A percentile compares a stretch with the other conserved stretches of the same genome.
Conservation (phyloP, 441 rosid genomes). For the Brassica hybrid region DNA sequence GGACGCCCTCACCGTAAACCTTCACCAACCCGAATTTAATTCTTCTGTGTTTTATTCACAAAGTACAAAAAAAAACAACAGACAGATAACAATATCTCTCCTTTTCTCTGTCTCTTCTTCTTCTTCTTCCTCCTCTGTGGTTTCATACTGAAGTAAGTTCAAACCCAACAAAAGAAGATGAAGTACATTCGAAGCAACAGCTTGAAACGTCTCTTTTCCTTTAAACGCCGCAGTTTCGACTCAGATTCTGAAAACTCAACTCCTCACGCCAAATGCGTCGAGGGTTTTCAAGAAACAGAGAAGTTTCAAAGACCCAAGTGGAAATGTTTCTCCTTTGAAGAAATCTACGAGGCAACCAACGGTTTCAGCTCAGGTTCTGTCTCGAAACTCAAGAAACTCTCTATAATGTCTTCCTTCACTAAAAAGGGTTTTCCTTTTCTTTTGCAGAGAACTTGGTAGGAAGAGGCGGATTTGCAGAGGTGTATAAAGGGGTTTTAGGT, state of each 20-base stretch:
- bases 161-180: slow-evolving; percentile 45
- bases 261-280: slow-evolving; percentile 35
- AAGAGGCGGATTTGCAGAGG: slow-evolving; percentile 96
- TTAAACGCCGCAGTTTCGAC: slow-evolving; percentile 66
- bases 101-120: slow-evolving; percentile 30
- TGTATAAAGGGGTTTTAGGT: slow-evolving; percentile 67
- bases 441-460: slow-evolving; percentile 80
- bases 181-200: slow-evolving; percentile 76
- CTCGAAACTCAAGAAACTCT: background rate
- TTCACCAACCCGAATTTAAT: slow-evolving; percentile 40
- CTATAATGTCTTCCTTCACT: background rate
- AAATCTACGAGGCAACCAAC: slow-evolving; percentile 74
- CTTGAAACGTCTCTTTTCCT: slow-evolving; percentile 73
- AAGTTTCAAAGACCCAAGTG: slow-evolving; percentile 68
- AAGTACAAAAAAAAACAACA: slow-evolving; percentile 43
- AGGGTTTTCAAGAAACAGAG: slow-evolving; percentile 45
- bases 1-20: slow-evolving; percentile 40
- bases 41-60: slow-evolving; percentile 40
- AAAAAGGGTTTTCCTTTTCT: slow-evolving; percentile 7
- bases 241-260: slow-evolving; percentile 33
- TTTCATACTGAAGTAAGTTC: background rate
- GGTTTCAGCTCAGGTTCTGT: slow-evolving; percentile 71
- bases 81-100: slow-evolving; percentile 37
- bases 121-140: slow-evolving; percentile 26
- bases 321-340: slow-evolving; percentile 90